These are phyloP conservation scores for Byssochlamys sp. DNA, from an alignment of 2,329 filamentous ascomycete genomes.

Conservation along the genomic window DNA sequence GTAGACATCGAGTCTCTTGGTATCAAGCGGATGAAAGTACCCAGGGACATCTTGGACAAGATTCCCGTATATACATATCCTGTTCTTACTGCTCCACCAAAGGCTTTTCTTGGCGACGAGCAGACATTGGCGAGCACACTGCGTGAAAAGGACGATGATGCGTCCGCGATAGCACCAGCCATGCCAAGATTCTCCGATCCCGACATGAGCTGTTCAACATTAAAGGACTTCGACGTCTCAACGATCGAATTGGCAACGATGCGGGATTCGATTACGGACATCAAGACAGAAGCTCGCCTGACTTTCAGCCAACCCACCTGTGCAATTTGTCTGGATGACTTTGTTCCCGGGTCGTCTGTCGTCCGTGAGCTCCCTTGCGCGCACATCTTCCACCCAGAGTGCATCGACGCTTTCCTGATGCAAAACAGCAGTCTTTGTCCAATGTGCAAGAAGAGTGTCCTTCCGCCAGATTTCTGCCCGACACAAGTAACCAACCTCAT, in stretches of 20 bases:
- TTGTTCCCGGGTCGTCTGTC: conserved; percentile 56
- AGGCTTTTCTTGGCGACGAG: conserved; percentile 2
- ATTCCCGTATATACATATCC: conserved; percentile 73
- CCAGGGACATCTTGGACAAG: conserved; percentile 57
- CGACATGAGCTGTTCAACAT: not conserved
- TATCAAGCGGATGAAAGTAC: conserved; percentile 72
- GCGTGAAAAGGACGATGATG: conserved; percentile 1
- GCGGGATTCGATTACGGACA: not conserved
- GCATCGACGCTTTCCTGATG: conserved; percentile 75
- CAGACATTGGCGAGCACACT: not conserved
- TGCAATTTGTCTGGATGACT: conserved; percentile 82
- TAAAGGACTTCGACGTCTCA: not conserved
- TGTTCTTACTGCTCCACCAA: conserved; percentile 15
- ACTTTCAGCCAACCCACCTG: conserved; percentile 67
- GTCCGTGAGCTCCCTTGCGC: conserved; percentile 81
- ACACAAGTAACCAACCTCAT: conserved; percentile 68
- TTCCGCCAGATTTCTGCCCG: conserved; percentile 60
- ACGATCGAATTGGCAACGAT: not conserved
- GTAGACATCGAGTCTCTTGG: conserved; percentile 79
- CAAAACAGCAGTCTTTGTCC: conserved; percentile 79
- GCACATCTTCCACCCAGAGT: conserved; percentile 88
- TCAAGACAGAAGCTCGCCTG: conserved; percentile 11
- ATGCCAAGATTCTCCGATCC: not conserved
- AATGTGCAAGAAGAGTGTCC: conserved; percentile 73
- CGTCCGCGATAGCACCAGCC: not conserved